Base-by-base conservation (phyloP, 768 basidiomycete genomes). In the Pleurotus salmoneostramineus region DNA sequence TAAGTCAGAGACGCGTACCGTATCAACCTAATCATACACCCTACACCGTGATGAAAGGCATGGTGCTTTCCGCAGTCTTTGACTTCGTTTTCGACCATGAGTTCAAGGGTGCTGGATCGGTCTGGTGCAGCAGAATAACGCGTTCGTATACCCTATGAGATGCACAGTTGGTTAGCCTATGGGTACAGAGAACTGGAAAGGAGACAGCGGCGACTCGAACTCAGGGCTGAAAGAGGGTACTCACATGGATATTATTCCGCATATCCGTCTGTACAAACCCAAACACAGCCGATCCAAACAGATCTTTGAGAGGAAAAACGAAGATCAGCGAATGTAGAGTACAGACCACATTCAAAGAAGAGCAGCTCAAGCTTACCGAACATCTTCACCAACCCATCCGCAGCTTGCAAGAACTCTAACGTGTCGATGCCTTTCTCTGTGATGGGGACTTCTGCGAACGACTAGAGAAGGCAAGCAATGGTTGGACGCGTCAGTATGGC, bases 401-500 rank as follows among this genome's bases (percentile, higher is more conserved):
- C 85, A 0, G 95, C 95, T 66, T 92, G 88, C 47, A 94, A 77
- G 76, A 98, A 98, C 10, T 80, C 70, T 15, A 74, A 66, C 0
- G 94, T 93, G 67, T 94, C 86, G 51, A 98, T 84, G 11, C 95
- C 95, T 3, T 77, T 73, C 45, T 83, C 78, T n/a, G 83, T 84
- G 63, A 91, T 76, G 12, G 85, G 81, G 42, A 98, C 91, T 61
- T 96, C 91, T 64, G 44, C 44, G 44, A 91, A 98, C 7, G 92
- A 94, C 95, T 97, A 62, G 31, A 56, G 15, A 17, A 45, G 12
- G 44, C n/a, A 17, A 14, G 44, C 6, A 17, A n/a, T 11, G 6
- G 6, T 45, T 17, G 4, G 8, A 45, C 17, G n/a, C 37, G 37
- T 40, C 37, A 40, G n/a, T n/a, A n/a, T n/a, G n/a, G 37, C n/a